A percentile compares a stretch with the other conserved stretches of the same genome.
These are phyloP conservation scores for Periglandula ipomoeae DNA, from an alignment of 2,329 filamentous ascomycete species.

Conservation along the genomic window DNA sequence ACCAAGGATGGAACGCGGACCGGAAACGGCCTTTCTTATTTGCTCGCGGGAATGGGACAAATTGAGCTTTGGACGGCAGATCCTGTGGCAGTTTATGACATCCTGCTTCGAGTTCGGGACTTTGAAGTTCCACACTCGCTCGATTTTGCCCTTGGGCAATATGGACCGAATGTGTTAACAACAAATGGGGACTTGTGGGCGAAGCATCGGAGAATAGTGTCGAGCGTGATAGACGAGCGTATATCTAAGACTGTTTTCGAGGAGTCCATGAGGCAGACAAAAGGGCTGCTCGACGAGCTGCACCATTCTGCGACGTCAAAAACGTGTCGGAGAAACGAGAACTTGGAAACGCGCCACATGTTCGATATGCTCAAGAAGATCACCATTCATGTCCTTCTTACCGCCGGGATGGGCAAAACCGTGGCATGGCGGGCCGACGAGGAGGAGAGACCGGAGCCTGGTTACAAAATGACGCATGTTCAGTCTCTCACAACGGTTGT, in stretches of 20 bases:
- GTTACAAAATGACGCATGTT: background rate
- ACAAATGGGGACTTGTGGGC: too few species aligned
- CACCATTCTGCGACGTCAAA: background rate
- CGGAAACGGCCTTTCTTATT: background rate
- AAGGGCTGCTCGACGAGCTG: background rate
- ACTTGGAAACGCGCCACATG: background rate
- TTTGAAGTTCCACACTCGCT: too few species aligned
- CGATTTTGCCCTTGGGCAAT: too few species aligned
- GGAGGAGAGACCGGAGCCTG: background rate
- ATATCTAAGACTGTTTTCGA: too few species aligned
- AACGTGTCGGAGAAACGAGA: background rate
- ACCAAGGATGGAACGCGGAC: background rate
- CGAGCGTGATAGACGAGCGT: too few species aligned
- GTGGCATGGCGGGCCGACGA: background rate
- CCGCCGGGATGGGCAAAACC: background rate
- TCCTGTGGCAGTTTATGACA: too few species aligned
- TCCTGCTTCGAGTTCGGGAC: too few species aligned
- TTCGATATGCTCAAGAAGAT: constrained; percentile 4
- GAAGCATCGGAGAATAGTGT: too few species aligned
- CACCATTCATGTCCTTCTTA: constrained; percentile 1
- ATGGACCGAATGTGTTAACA: too few species aligned
- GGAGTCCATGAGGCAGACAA: too few species aligned
- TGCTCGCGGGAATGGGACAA: background rate
- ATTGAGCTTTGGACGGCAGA: constrained; percentile 3
- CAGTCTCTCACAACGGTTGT: background rate